Percentiles rank a stretch among this genome's conserved stretches.
phyloP scores from a whole-genome alignment of 208 protist species.

The Acanthamoeba triangularis region DNA sequence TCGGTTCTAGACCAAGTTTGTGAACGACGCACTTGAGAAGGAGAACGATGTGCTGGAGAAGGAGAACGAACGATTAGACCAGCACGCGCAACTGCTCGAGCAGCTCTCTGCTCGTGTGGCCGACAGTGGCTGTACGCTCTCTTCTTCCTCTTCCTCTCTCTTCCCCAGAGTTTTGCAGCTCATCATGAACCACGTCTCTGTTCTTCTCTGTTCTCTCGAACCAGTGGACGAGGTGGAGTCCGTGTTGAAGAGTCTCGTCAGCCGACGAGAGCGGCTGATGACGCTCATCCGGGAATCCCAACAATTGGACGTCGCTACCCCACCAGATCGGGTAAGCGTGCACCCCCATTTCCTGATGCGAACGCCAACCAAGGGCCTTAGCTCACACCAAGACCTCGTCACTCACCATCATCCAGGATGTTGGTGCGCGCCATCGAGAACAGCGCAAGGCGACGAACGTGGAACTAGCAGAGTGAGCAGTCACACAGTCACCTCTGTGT shows the following conservation, averaged over 20 bases:
- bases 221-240: slow-evolving; percentile 24
- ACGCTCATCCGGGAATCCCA: slow-evolving; percentile 25
- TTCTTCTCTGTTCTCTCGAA: no score
- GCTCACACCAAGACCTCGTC: not conserved
- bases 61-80: slow-evolving; percentile 46
- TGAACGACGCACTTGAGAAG: slow-evolving; percentile 32
- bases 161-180: not conserved
- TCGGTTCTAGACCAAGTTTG: slow-evolving; percentile 4
- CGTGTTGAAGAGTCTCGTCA: slow-evolving; percentile 34
- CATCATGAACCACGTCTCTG: not conserved
- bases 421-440: not conserved
- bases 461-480: not conserved
- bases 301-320: not conserved
- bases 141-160: no score
- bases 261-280: slow-evolving; percentile 43
- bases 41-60: slow-evolving; percentile 2
- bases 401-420: not conserved
- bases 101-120: not conserved
- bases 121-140: not conserved
- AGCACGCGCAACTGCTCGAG: not conserved
- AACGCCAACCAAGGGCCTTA: no score
- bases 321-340: not conserved
- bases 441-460: not conserved
- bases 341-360: no score
- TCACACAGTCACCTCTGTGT: no score